phyloP scores from a whole-genome alignment of 768 basidiomycete species.

The Cystobasidium onofrii region DNA sequence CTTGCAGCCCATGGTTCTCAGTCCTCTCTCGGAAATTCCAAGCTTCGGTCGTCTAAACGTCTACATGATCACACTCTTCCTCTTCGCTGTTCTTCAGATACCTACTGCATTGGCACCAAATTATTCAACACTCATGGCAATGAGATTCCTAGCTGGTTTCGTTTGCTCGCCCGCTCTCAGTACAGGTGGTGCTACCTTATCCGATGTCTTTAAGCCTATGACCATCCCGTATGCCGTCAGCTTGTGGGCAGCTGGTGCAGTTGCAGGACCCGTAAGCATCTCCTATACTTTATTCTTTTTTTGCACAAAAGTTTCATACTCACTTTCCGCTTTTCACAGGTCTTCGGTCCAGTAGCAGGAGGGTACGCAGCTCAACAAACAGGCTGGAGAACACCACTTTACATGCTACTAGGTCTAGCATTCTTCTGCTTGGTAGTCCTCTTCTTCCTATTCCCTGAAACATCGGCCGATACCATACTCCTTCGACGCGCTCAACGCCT shows the following conservation, averaged over 20 bases:
- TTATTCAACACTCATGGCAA: slow-evolving; percentile 44
- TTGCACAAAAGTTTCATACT: background rate
- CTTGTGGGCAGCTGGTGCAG: background rate
- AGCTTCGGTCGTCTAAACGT: slow-evolving; percentile 44
- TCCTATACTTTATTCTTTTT: no score
- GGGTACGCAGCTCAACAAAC: slow-evolving; percentile 45
- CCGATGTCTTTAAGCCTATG: slow-evolving; percentile 43
- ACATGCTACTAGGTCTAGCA: slow-evolving; percentile 44
- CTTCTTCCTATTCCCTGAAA: slow-evolving; percentile 46
- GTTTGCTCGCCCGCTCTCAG: slow-evolving; percentile 46
- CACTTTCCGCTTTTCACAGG: background rate
- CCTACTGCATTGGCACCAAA: slow-evolving; percentile 43
- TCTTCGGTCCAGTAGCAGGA: slow-evolving; percentile 42
- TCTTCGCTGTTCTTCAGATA: slow-evolving; percentile 44
- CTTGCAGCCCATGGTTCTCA: slow-evolving; percentile 24
- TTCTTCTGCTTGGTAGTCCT: slow-evolving; percentile 42
- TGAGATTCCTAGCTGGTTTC: slow-evolving; percentile 46
- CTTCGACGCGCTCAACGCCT: slow-evolving; percentile 46
- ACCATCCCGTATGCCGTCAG: slow-evolving; percentile 42
- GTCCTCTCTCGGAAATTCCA: slow-evolving; percentile 44
- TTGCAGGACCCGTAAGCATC: slow-evolving; percentile 10
- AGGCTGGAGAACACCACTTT: slow-evolving; percentile 47
- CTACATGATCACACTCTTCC: slow-evolving; percentile 45
- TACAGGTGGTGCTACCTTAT: slow-evolving; percentile 44
- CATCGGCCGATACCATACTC: slow-evolving; percentile 45